Base-by-base conservation (phyloP, 2,329 filamentous ascomycete genomes). In the Arthroderma uncinatum region DNA sequence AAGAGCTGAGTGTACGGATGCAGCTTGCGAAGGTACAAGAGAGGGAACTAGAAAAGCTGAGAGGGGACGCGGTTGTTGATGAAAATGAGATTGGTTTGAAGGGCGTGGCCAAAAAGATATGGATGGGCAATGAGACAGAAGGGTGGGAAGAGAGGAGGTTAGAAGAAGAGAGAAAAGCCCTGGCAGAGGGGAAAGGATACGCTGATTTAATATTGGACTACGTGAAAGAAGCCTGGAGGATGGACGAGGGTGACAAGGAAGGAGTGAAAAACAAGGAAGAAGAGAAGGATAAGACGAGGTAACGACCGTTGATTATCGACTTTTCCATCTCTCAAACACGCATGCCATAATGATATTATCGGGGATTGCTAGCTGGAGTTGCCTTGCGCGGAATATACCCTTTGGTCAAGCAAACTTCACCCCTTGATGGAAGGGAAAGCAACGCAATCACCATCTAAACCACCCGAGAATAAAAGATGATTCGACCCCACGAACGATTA, bases 161-260 rank as follows among this genome's bases (percentile, higher is more conserved):
- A 37, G 68, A 67, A 44, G 73, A 74, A 57, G 71, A 65, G 57
- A 65, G 67, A 64, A 70, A 73, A 48, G 73, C 71, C 53, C 63
- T 68, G 25, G 63, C 61, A 40, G 60, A 66, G 53, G 66, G 67
- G 40, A 74, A 73, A 60, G 71, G 73, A 1, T 76, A 76, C 66
- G 68, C 71, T 0, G 70, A 72, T 67, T 66, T 76, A 67, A 76
- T 76, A 54, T 67, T 68, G 61, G 72, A 75, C 59, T 70, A 76
- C 68, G 69, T 67, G 0, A 71, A 68, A 28, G 73, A 70, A 67
- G 64, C 73, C 63, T 57, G 73, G 73, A 58, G 72, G 48, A 58
- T 60, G 63, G 63, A 60, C 23, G 60, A 63, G 57, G 59, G 61
- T 53, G 59, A 59, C 55, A 58, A 62, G 67, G 34, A n/a, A 33